Conservation (phyloP, 2,329 filamentous ascomycete species). For the Claviceps sp. region DNA sequence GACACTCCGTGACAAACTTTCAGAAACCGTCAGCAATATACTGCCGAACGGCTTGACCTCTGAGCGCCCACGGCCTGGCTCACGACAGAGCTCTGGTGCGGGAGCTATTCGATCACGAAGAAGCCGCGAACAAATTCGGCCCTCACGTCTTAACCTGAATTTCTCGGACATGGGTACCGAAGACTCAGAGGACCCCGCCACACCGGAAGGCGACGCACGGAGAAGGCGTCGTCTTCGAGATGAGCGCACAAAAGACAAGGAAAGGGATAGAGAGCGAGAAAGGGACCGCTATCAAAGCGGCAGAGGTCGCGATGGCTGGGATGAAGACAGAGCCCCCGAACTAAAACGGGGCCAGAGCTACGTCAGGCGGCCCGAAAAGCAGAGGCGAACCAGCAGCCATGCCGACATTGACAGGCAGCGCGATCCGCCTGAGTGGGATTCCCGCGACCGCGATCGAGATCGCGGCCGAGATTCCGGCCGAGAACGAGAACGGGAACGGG, state of each 20-base stretch:
- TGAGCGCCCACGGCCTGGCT: slow-evolving; percentile 24
- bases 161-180: slow-evolving; percentile 29
- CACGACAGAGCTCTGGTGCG: slow-evolving; percentile 19
- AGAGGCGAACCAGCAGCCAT: slow-evolving; percentile 35
- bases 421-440: slow-evolving; percentile 21
- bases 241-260: slow-evolving; percentile 17
- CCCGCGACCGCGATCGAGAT: slow-evolving; percentile 5
- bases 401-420: slow-evolving; percentile 32
- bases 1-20: slow-evolving; percentile 28
- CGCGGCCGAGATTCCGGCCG: slow-evolving; percentile 18
- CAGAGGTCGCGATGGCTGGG: slow-evolving; percentile 20
- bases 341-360: slow-evolving; percentile 21
- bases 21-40: slow-evolving; percentile 31
- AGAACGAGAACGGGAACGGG: slow-evolving; percentile 16
- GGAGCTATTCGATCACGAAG: slow-evolving; percentile 21
- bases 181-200: slow-evolving; percentile 20
- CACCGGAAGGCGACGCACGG: slow-evolving; percentile 19
- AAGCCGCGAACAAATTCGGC: slow-evolving; percentile 26
- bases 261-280: slow-evolving; percentile 22
- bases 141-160: slow-evolving; percentile 26
- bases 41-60: slow-evolving; percentile 23
- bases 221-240: slow-evolving; percentile 11
- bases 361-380: slow-evolving; percentile 25
- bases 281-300: slow-evolving; percentile 21
- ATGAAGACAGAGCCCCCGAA: slow-evolving; percentile 18